Conservation (phyloP, 1,139 yeast genomes). For the Chernovozyma sophiae-reginae region DNA sequence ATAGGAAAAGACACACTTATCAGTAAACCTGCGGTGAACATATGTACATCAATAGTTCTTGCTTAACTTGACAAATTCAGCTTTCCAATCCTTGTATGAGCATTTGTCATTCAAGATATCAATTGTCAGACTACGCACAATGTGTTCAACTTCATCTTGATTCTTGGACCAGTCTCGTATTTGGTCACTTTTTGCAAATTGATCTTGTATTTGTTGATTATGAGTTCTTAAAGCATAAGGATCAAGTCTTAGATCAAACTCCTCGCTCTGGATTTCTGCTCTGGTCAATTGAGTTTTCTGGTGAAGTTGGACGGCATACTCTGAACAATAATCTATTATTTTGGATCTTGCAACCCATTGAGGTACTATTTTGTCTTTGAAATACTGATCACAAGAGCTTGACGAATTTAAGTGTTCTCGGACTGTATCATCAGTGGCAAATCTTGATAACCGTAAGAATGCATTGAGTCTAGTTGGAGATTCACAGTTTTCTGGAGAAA, state of each 20-base stretch:
- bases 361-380: conserved; percentile 25
- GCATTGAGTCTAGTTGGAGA: conserved; percentile 33
- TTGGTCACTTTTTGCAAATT: conserved; percentile 22
- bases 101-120: conserved; percentile 35
- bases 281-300: conserved; percentile 10
- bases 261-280: conserved; percentile 5
- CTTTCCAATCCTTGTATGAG: conserved; percentile 33
- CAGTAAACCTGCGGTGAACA: no score
- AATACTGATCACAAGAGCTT: conserved; percentile 27
- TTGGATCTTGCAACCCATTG: conserved; percentile 34
- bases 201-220: conserved; percentile 18
- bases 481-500: conserved; percentile 29
- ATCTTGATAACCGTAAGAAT: conserved; percentile 35
- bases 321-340: conserved; percentile 28
- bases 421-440: conserved; percentile 38
- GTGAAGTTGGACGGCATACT: conserved; percentile 23
- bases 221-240: conserved; percentile 36
- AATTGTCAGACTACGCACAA: conserved; percentile 31
- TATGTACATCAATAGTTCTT: no score
- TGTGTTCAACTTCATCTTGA: conserved; percentile 31
- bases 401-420: conserved; percentile 35
- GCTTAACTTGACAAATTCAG: conserved; percentile 12
- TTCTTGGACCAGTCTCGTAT: conserved; percentile 37
- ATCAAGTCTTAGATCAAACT: conserved; percentile 33
- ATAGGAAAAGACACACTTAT: no score